A percentile compares a stretch with the other conserved stretches of the same genome.
These are phyloP conservation scores for Podospora anserina DNA, from an alignment of 495 filamentous ascomycete species.

Conservation along the genomic window DNA sequence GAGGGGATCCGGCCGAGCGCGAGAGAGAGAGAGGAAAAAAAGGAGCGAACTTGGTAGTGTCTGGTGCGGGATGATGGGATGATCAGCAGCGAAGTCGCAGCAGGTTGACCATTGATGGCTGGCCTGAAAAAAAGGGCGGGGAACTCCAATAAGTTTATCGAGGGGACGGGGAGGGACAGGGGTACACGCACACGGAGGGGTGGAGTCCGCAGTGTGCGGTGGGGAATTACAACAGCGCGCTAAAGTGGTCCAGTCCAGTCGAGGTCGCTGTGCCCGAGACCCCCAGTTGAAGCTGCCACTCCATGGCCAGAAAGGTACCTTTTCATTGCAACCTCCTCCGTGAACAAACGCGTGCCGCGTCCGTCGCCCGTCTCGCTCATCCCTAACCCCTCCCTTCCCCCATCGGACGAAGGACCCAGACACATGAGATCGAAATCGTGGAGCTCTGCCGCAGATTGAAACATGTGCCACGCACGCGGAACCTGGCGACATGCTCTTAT, in stretches of 20 bases:
- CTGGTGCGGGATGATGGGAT: background rate
- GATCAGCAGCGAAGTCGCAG: background rate
- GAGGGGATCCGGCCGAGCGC: background rate
- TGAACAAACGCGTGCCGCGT: background rate
- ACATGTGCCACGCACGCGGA: constrained; percentile 4
- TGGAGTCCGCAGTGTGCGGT: background rate
- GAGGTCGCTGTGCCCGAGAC: background rate
- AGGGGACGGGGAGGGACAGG: constrained; percentile 2
- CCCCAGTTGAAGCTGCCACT: background rate
- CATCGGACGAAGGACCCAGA: constrained; percentile 6
- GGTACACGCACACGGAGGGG: background rate
- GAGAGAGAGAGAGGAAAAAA: background rate
- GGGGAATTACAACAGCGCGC: background rate
- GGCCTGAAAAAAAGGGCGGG: constrained; percentile 8
- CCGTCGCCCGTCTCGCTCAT: background rate
- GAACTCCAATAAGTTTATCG: constrained; percentile 12
- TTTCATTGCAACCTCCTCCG: background rate
- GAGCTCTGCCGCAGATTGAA: constrained; percentile 2
- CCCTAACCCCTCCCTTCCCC: background rate
- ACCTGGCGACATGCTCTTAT: background rate
- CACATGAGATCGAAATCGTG: constrained; percentile 3
- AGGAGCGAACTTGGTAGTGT: background rate
- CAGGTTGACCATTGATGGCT: background rate
- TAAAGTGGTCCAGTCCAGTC: background rate
- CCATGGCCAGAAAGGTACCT: background rate